Evolutionary conservation across 2,329 filamentous ascomycete genomes (phyloP).

Genomic region (Aspergillus intermedius): DNA sequence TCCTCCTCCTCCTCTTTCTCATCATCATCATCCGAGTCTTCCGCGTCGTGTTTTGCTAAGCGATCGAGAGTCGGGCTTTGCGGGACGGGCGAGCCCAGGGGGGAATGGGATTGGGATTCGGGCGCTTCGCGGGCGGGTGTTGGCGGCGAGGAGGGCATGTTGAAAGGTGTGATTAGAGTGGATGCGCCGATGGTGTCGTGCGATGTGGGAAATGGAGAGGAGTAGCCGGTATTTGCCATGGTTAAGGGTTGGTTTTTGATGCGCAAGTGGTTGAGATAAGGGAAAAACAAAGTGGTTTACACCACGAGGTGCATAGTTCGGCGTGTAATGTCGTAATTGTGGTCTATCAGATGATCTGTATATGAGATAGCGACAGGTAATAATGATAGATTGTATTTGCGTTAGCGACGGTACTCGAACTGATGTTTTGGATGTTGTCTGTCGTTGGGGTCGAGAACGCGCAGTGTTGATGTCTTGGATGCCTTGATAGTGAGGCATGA

Average conservation of each 20-base stretch:
- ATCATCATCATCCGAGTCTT: not conserved
- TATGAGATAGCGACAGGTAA: too few species aligned
- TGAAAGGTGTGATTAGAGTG: conserved; percentile 30
- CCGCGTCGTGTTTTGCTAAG: conserved; percentile 3
- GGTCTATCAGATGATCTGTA: too few species aligned
- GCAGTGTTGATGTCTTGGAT: too few species aligned
- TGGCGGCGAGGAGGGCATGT: conserved; percentile 33
- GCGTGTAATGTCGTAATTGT: conserved; percentile 6
- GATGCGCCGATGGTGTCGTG: conserved; percentile 39
- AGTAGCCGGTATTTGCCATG: conserved; percentile 34
- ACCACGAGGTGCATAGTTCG: not conserved
- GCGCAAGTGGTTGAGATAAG: not conserved
- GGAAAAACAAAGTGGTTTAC: not conserved
- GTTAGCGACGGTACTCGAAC: too few species aligned
- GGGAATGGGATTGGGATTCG: not conserved
- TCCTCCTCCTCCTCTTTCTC: too few species aligned
- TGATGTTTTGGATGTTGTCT: too few species aligned
- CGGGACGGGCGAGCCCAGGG: conserved; percentile 14
- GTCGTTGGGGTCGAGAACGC: too few species aligned
- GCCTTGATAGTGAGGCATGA: too few species aligned
- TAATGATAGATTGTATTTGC: too few species aligned
- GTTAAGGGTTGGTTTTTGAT: conserved; percentile 12
- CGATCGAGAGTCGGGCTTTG: conserved; percentile 20
- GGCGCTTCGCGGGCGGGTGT: conserved; percentile 11
- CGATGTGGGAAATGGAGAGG: conserved; percentile 33